phyloP scores from a whole-genome alignment of 2,329 filamentous ascomycete species.

The Trichophyton schoenleinii region DNA sequence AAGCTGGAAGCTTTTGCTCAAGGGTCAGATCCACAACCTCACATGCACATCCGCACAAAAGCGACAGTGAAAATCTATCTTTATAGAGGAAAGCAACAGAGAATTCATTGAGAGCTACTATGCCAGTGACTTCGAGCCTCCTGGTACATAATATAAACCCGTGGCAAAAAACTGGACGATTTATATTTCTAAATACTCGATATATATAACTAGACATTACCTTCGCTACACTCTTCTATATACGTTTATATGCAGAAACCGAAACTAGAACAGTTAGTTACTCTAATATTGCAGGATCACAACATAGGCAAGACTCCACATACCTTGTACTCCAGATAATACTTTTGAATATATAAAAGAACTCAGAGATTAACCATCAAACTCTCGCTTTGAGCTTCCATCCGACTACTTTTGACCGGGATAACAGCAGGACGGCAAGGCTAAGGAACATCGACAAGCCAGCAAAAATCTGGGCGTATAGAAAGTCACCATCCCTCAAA shows the following conservation, averaged over 20 bases:
- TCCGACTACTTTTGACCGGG: conserved; percentile 30
- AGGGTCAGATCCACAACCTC: too few relatives aligned
- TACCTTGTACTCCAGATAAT: background rate
- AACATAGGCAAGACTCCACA: background rate
- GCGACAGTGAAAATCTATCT: too few relatives aligned
- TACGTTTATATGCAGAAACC: background rate
- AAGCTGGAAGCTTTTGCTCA: too few relatives aligned
- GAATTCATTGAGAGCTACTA: too few relatives aligned
- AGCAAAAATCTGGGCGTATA: conserved; percentile 42
- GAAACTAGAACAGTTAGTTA: background rate
- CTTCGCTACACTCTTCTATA: background rate
- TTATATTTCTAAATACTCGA: background rate
- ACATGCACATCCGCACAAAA: too few relatives aligned
- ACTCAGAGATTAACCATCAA: conserved; percentile 12
- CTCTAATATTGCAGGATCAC: background rate
- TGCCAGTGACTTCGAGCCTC: too few relatives aligned
- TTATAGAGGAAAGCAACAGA: too few relatives aligned
- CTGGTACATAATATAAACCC: too few relatives aligned
- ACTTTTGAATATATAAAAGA: background rate
- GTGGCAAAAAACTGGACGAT: too few relatives aligned
- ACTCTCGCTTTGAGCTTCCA: conserved; percentile 24
- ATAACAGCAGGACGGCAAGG: conserved; percentile 28
- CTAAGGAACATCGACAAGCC: conserved; percentile 35
- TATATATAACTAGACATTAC: background rate
- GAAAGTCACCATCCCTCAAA: conserved; percentile 33